Evolutionary conservation across 345 rosid species (phyloP).

Genomic region (Rubroshorea leprosula): DNA sequence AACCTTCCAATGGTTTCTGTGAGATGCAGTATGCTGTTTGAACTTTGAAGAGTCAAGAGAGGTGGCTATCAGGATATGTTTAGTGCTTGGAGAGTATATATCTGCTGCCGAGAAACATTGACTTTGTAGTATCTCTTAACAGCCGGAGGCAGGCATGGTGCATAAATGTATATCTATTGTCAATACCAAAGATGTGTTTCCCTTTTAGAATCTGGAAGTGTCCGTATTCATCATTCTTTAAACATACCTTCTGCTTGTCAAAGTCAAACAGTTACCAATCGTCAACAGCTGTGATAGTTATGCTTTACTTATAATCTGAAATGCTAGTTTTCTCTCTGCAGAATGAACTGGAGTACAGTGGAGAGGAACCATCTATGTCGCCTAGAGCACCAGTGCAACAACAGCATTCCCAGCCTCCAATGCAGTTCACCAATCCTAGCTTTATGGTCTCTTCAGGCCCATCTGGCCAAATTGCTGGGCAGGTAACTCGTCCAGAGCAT

Average conservation of each 20-base stretch:
- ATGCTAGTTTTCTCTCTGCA: constrained; percentile 20
- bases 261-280: too few species aligned
- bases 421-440: constrained; percentile 38
- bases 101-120: too few species aligned
- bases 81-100: neutral
- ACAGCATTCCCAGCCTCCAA: constrained; percentile 42
- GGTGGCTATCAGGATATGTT: neutral
- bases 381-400: constrained; percentile 53
- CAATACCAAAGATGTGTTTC: too few species aligned
- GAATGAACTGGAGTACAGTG: constrained; percentile 49
- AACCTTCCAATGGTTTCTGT: neutral
- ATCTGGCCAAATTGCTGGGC: constrained; percentile 40
- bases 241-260: neutral
- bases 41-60: too few species aligned
- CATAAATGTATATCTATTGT: too few species aligned
- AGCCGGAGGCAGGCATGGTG: too few species aligned
- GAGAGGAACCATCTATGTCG: constrained; percentile 54
- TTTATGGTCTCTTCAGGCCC: constrained; percentile 51
- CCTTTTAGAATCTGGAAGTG: too few species aligned
- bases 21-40: neutral
- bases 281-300: too few species aligned
- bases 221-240: too few species aligned
- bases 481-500: constrained; percentile 48
- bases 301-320: neutral
- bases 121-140: neutral